phyloP scores from a whole-genome alignment of 495 filamentous ascomycete species.

The Podospora pseudoanserina region DNA sequence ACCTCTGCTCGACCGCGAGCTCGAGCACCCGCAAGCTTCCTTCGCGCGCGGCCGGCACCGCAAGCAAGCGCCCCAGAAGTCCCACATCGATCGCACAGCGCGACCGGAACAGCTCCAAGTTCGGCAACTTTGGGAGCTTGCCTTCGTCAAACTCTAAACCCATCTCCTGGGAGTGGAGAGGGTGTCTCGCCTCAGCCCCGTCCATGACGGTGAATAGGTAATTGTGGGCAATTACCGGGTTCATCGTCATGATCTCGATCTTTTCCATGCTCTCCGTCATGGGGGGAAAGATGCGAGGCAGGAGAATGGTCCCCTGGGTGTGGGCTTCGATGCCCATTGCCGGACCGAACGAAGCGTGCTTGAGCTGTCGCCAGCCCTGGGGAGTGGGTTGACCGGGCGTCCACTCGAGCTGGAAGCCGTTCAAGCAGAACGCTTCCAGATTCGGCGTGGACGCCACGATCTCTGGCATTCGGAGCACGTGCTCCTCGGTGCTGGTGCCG shows the following conservation, averaged over 20 bases:
- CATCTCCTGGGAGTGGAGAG: background rate
- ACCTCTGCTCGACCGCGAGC: conserved; percentile 4
- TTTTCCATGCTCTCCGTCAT: conserved; percentile 8
- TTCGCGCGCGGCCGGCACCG: conserved; percentile 12
- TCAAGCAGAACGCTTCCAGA: conserved; percentile 22
- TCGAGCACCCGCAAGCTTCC: conserved; percentile 26
- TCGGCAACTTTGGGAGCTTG: conserved; percentile 9
- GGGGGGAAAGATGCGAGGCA: conserved; percentile 10
- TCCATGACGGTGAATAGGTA: conserved; percentile 12
- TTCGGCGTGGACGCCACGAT: conserved; percentile 14
- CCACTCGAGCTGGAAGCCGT: conserved; percentile 11
- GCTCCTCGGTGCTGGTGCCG: background rate
- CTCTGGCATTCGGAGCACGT: background rate
- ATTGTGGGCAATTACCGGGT: background rate
- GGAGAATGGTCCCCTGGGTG: background rate
- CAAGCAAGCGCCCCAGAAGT: conserved; percentile 9
- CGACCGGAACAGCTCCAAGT: conserved; percentile 27
- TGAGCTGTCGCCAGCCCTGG: conserved; percentile 14
- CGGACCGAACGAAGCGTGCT: conserved; percentile 11
- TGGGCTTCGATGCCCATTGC: background rate
- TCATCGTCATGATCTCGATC: conserved; percentile 12
- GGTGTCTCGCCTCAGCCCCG: background rate
- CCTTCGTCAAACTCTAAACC: background rate
- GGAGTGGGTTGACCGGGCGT: background rate
- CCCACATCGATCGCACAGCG: background rate